Conservation (phyloP, 495 filamentous ascomycete genomes). For the Amphirosellinia nigrospora region DNA sequence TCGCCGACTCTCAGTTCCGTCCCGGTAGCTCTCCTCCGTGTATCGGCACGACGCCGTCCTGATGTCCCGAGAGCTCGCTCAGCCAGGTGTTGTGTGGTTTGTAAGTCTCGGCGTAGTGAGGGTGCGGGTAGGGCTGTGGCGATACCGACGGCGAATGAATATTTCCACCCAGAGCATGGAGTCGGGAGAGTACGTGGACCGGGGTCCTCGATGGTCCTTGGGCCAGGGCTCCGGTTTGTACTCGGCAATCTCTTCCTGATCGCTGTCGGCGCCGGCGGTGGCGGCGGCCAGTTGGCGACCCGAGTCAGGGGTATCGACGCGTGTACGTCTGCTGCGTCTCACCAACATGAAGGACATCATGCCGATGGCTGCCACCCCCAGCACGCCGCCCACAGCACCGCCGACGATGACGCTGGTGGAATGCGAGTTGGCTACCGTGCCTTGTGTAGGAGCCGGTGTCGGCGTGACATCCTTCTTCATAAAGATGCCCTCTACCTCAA, state of each 20-base stretch:
- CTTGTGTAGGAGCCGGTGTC: conserved; percentile 14
- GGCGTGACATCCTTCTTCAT: conserved; percentile 22
- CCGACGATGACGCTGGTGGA: conserved; percentile 33
- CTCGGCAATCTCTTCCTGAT: conserved; percentile 28
- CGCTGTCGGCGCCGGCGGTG: neutral
- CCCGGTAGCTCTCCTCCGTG: conserved; percentile 15
- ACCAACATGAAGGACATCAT: conserved; percentile 25
- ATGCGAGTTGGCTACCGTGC: neutral
- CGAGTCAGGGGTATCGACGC: conserved; percentile 24
- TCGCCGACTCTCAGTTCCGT: conserved; percentile 16
- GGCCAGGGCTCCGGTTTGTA: conserved; percentile 42
- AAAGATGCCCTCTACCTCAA: conserved; percentile 35
- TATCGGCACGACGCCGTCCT: conserved; percentile 16
- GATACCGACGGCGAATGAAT: conserved; percentile 9
- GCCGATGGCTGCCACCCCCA: conserved; percentile 12
- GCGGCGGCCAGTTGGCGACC: neutral
- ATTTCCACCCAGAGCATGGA: conserved; percentile 29
- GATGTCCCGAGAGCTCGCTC: conserved; percentile 34
- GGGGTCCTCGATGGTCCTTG: conserved; percentile 33
- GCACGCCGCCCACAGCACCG: conserved; percentile 33
- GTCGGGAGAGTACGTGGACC: conserved; percentile 31
- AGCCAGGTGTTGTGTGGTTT: conserved; percentile 25
- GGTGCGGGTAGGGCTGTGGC: neutral
- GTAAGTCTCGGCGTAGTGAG: conserved; percentile 9
- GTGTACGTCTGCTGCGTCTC: conserved; percentile 20